Conservation (phyloP, 768 basidiomycete genomes). For the Termitomyces heimii region DNA sequence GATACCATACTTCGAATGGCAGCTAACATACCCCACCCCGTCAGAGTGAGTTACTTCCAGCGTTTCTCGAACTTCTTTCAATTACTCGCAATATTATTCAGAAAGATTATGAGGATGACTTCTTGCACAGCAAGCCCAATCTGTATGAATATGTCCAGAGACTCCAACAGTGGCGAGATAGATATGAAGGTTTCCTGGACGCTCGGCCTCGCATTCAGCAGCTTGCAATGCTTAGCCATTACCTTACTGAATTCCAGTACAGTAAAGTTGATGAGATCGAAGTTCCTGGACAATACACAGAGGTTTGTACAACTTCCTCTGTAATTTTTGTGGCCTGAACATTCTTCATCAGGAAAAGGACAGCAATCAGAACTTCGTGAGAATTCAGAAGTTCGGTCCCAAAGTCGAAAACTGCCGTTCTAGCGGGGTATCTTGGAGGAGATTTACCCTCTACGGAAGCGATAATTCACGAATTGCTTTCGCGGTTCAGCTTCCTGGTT, state of each 20-base stretch:
- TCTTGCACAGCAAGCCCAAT: slow-evolving; percentile 71
- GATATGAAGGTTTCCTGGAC: slow-evolving; percentile 82
- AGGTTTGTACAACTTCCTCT: slow-evolving; percentile 42
- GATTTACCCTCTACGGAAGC: slow-evolving; percentile 85
- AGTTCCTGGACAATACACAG: slow-evolving; percentile 97
- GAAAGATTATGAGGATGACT: slow-evolving; percentile 91
- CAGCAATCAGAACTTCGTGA: slow-evolving; percentile 83
- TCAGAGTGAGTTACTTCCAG: slow-evolving; percentile 39
- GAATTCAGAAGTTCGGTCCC: slow-evolving; percentile 86
- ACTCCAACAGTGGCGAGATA: slow-evolving; percentile 90
- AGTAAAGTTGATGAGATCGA: slow-evolving; percentile 97
- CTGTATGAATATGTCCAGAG: slow-evolving; percentile 84
- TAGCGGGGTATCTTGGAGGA: slow-evolving; percentile 81
- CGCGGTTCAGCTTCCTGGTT: slow-evolving; percentile 83
- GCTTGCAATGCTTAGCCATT: slow-evolving; percentile 83
- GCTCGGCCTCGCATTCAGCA: slow-evolving; percentile 78
- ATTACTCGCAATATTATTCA: slow-evolving; percentile 21
- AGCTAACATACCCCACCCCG: slow-evolving; percentile 47
- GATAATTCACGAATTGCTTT: slow-evolving; percentile 90
- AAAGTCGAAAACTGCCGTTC: slow-evolving; percentile 88
- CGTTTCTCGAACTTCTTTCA: background rate
- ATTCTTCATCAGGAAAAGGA: slow-evolving; percentile 74
- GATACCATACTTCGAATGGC: slow-evolving; percentile 56
- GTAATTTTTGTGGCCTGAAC: background rate
- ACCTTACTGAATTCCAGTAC: slow-evolving; percentile 96